Base-by-base conservation (phyloP, 2,329 filamentous ascomycete species). In the Aphanoascus verrucosus region DNA sequence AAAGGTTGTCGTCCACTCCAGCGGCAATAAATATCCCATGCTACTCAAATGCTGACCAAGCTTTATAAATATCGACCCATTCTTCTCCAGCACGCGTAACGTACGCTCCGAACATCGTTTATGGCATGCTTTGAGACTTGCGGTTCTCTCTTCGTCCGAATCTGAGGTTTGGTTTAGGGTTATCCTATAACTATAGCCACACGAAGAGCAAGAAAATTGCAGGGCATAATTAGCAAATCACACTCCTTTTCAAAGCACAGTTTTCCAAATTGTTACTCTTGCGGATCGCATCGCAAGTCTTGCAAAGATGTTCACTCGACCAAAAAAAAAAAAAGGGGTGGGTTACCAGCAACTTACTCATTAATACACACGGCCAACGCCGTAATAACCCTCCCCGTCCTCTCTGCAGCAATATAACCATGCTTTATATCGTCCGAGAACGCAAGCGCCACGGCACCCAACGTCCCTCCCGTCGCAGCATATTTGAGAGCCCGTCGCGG, bases 51-150 rank as follows among this genome's bases (percentile, higher is more conserved):
- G 93, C 64, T 98, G 93, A 6, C 93, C 93, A 38, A 98, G 75
- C 71, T 98, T 98, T 68, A 98, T 97, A 63, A 97, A 98, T 58
- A 98, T 95, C 28, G 91, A 94, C 23, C 94, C 93, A 69, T 96
- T 97, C 75, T 87, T 88, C 76, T 98, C 93, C 59, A 97, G 73
- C 1, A 94, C 90, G 54, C 78, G 79, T 41, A 97, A 74, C 0
- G 93, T 96, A 57, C 93, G 82, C 63, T 88, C 80, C 31, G 93
- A 93, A 72, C 93, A 98, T 69, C 93, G 81, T 67, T 94, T 85
- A 70, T 98, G 93, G 65, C 93, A 97, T 58, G 83, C 83, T 61
- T 82, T 85, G 50, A 98, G 74, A 37, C 85, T 69, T n/a, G 70
- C 74, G n/a, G 79, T 74, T 64, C 82, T 81, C 66, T 88, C 80